Evolutionary conservation across 2,329 filamentous ascomycete genomes (phyloP).

Genomic region (Pseudocercospora fuligena): DNA sequence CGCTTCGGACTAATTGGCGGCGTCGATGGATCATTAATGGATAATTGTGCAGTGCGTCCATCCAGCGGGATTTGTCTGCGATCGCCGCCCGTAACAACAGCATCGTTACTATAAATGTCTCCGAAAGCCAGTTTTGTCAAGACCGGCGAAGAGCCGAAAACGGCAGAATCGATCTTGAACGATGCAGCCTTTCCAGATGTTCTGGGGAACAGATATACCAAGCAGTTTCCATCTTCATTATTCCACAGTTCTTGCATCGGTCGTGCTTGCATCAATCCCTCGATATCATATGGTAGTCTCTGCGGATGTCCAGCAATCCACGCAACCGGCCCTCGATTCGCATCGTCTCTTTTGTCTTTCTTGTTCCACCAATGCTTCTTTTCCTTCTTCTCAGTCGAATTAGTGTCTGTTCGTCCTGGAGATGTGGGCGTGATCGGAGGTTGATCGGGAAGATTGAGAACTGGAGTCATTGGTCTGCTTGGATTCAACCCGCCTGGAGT

Average conservation of each 20-base stretch:
- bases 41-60: constrained; percentile 36
- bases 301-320: constrained; percentile 65
- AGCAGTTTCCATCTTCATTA: constrained; percentile 62
- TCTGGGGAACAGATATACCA: constrained; percentile 66
- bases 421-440: constrained; percentile 19
- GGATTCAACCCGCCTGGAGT: constrained; percentile 27
- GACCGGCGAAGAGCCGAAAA: constrained; percentile 61
- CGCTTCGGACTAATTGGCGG: constrained; percentile 37
- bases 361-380: constrained; percentile 40
- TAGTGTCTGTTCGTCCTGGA: constrained; percentile 12
- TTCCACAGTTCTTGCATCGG: constrained; percentile 67
- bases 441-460: constrained; percentile 29
- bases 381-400: constrained; percentile 35
- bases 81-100: constrained; percentile 29
- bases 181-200: constrained; percentile 62
- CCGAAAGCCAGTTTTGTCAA: constrained; percentile 62
- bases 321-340: constrained; percentile 50
- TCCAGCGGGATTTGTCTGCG: constrained; percentile 42
- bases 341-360: constrained; percentile 39
- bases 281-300: constrained; percentile 61
- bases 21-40: constrained; percentile 35
- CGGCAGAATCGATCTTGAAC: constrained; percentile 64
- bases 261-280: constrained; percentile 55
- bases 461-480: constrained; percentile 34
- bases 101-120: constrained; percentile 51